Conservation (phyloP, 169 alveolate species). For the Miamiensis avidus region DNA sequence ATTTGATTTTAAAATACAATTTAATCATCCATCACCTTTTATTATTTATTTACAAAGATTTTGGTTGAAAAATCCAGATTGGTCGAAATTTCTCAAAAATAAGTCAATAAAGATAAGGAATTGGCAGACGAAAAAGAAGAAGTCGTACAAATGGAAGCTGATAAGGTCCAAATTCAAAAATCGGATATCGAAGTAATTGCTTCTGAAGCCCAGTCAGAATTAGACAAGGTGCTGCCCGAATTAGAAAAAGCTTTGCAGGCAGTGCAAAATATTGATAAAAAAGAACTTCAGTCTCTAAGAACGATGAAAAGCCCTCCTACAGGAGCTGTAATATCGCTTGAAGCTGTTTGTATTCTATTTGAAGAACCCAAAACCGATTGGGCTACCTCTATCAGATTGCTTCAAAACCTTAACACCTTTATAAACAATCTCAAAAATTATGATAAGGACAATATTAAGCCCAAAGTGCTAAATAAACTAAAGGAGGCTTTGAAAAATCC, state of each 20-base stretch:
- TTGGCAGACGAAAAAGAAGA: slow-evolving; percentile 69
- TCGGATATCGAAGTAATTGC: slow-evolving; percentile 73
- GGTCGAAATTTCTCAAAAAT: slow-evolving; percentile 72
- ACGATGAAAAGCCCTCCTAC: slow-evolving; percentile 84
- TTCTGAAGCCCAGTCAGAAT: slow-evolving; percentile 89
- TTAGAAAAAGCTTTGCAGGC: slow-evolving; percentile 77
- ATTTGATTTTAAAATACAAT: slow-evolving; percentile 69
- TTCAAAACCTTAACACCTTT: slow-evolving; percentile 63
- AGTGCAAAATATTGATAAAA: slow-evolving; percentile 55
- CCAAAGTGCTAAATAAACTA: slow-evolving; percentile 54
- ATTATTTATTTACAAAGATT: neutral
- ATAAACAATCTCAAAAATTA: slow-evolving; percentile 65
- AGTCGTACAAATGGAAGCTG: slow-evolving; percentile 83
- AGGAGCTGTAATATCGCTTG: slow-evolving; percentile 79
- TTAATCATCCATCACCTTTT: slow-evolving; percentile 34
- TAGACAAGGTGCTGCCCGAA: slow-evolving; percentile 91
- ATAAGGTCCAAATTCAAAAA: slow-evolving; percentile 74
- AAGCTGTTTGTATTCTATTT: slow-evolving; percentile 75
- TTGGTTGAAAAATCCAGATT: slow-evolving; percentile 69
- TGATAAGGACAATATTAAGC: slow-evolving; percentile 83
- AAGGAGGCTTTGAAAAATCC: slow-evolving; percentile 65
- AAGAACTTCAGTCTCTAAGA: slow-evolving; percentile 49
- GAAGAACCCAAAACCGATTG: slow-evolving; percentile 78
- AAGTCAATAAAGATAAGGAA: slow-evolving; percentile 78
- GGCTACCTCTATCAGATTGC: slow-evolving; percentile 72